Conservation (phyloP, 2,329 filamentous ascomycete genomes). For the Penicillium sp. region DNA sequence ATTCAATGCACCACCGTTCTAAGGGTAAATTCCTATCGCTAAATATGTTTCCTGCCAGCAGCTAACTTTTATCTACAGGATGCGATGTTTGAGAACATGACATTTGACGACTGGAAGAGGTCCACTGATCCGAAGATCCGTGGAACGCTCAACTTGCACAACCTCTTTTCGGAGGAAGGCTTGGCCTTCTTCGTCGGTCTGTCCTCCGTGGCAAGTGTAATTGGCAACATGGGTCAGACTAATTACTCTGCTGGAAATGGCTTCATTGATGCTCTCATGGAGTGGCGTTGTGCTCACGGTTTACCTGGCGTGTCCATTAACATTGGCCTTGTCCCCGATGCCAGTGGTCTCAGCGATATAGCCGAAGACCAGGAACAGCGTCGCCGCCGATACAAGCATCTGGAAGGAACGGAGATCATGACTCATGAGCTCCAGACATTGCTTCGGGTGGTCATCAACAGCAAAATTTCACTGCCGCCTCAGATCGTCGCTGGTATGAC, state of each 20-base stretch:
- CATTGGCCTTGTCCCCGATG: slow-evolving; percentile 28
- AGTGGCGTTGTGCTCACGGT: slow-evolving; percentile 17
- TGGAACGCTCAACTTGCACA: slow-evolving; percentile 31
- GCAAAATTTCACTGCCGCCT: slow-evolving; percentile 16
- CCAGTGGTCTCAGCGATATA: slow-evolving; percentile 25
- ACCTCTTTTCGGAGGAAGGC: slow-evolving; percentile 5
- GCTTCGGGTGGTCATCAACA: slow-evolving; percentile 22
- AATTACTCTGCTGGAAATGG: slow-evolving; percentile 62
- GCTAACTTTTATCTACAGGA: slow-evolving; percentile 19
- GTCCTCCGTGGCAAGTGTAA: slow-evolving; percentile 60
- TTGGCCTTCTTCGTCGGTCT: slow-evolving; percentile 57
- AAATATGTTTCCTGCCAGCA: neutral
- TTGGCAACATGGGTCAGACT: slow-evolving; percentile 62
- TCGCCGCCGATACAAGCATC: slow-evolving; percentile 23
- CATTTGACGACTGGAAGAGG: slow-evolving; percentile 38
- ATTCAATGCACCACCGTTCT: slow-evolving; percentile 27
- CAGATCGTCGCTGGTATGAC: slow-evolving; percentile 28
- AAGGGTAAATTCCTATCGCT: slow-evolving; percentile 1
- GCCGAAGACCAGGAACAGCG: slow-evolving; percentile 21
- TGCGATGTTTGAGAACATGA: slow-evolving; percentile 40
- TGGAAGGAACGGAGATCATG: slow-evolving; percentile 26
- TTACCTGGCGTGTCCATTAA: slow-evolving; percentile 23
- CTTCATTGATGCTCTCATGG: slow-evolving; percentile 26
- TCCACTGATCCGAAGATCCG: slow-evolving; percentile 43
- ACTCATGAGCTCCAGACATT: slow-evolving; percentile 22